Conservation (phyloP, 2,329 filamentous ascomycete species). For the Sphaceloma murrayae region DNA sequence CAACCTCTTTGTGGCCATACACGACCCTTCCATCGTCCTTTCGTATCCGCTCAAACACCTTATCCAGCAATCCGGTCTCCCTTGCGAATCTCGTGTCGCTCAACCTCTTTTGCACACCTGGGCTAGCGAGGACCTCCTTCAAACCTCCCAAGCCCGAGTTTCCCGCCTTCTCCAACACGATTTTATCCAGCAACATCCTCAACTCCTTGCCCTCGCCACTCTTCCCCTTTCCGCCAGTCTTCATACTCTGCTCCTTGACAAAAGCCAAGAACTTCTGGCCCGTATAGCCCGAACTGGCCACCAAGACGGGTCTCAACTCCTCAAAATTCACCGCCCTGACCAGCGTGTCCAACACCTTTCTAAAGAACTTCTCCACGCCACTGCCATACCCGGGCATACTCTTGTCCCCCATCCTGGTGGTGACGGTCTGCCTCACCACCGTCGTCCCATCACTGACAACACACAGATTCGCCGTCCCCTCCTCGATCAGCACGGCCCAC, state of each 20-base stretch:
- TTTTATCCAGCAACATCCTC: constrained; percentile 50
- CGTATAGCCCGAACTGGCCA: constrained; percentile 84
- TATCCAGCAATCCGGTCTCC: constrained; percentile 76
- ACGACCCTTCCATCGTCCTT: constrained; percentile 81
- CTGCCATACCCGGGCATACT: constrained; percentile 53
- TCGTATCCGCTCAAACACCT: constrained; percentile 67
- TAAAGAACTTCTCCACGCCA: constrained; percentile 55
- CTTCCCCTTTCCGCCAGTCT: constrained; percentile 9
- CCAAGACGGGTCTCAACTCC: constrained; percentile 60
- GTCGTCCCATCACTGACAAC: constrained; percentile 73
- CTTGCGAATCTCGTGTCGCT: constrained; percentile 80
- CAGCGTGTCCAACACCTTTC: constrained; percentile 64
- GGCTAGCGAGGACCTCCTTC: constrained; percentile 74
- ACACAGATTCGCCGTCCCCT: constrained; percentile 74
- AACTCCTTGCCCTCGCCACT: constrained; percentile 47
- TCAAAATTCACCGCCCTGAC: constrained; percentile 68
- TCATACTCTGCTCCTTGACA: constrained; percentile 47
- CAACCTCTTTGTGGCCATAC: constrained; percentile 78
- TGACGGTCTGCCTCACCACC: constrained; percentile 58
- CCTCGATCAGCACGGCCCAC: constrained; percentile 88
- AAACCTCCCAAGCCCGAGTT: constrained; percentile 32
- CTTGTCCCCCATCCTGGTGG: constrained; percentile 55
- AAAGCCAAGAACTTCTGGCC: constrained; percentile 72
- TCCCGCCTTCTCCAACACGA: constrained; percentile 49
- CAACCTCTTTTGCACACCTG: constrained; percentile 66